Percentiles rank a stretch among this genome's conserved stretches.
These are phyloP conservation scores for Sclerotinia glacialis DNA, from an alignment of 2,329 filamentous ascomycete genomes.

Conservation along the genomic window DNA sequence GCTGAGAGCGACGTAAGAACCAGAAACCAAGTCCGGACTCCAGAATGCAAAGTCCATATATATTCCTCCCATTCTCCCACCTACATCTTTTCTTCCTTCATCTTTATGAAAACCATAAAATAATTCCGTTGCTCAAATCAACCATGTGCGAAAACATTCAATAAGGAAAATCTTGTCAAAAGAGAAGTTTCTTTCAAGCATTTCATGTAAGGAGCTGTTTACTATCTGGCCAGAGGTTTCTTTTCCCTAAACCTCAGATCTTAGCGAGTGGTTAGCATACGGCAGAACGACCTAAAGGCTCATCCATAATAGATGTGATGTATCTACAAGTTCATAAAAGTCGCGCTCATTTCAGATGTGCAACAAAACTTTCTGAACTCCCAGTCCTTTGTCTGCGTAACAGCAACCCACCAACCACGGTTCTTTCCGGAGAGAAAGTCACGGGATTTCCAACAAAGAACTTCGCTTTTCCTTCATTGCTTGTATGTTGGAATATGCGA, in stretches of 20 bases:
- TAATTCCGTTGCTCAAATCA: no score
- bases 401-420: background rate
- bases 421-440: background rate
- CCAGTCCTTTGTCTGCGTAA: background rate
- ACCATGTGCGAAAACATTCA: no score
- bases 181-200: background rate
- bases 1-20: no score
- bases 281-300: background rate
- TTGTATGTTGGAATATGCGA: background rate
- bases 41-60: no score
- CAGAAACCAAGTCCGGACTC: no score
- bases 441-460: background rate
- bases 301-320: no score
- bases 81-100: no score
- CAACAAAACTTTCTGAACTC: background rate
- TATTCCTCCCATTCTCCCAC: no score
- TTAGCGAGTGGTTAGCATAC: background rate
- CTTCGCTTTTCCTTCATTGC: no score
- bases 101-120: no score
- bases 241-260: background rate
- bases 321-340: background rate
- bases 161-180: background rate
- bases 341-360: slow-evolving; percentile 9
- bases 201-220: background rate
- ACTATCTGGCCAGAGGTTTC: background rate